Evolutionary conservation across 2,329 filamentous ascomycete genomes (phyloP).

Genomic region (Calonectria hawksworthii): DNA sequence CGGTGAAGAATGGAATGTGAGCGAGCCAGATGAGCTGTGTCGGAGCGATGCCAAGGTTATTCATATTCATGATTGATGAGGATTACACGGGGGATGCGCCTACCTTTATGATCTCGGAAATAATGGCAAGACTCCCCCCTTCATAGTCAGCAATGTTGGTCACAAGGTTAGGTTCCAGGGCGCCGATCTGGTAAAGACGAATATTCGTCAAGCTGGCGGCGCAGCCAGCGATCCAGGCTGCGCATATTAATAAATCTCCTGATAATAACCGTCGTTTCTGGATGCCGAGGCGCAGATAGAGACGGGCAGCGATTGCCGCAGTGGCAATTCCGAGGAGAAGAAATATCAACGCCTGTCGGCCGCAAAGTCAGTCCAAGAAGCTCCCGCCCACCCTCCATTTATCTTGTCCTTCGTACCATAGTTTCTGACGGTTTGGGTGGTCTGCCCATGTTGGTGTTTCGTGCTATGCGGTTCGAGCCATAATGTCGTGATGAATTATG

Average conservation of each 20-base stretch:
- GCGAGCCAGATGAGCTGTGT: background rate
- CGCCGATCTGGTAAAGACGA: background rate
- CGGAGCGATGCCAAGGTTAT: background rate
- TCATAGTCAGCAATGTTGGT: background rate
- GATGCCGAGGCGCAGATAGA: background rate
- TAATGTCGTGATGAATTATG: background rate
- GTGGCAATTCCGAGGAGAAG: background rate
- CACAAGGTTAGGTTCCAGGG: background rate
- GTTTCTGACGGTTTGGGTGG: background rate
- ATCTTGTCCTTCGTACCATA: background rate
- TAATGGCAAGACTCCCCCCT: background rate
- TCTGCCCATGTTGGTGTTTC: background rate
- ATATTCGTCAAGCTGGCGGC: background rate
- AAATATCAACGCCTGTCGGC: background rate
- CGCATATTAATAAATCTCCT: background rate
- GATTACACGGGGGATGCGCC: background rate
- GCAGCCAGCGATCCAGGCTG: background rate
- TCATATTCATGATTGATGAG: background rate
- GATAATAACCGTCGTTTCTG: background rate
- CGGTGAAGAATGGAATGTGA: background rate
- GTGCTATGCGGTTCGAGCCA: background rate
- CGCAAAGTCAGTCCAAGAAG: background rate
- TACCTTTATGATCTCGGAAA: background rate
- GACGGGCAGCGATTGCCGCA: background rate
- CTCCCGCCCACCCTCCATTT: no score